These are phyloP conservation scores for Malus hybrid DNA, from an alignment of 331 rosid genomes.

Conservation along the genomic window DNA sequence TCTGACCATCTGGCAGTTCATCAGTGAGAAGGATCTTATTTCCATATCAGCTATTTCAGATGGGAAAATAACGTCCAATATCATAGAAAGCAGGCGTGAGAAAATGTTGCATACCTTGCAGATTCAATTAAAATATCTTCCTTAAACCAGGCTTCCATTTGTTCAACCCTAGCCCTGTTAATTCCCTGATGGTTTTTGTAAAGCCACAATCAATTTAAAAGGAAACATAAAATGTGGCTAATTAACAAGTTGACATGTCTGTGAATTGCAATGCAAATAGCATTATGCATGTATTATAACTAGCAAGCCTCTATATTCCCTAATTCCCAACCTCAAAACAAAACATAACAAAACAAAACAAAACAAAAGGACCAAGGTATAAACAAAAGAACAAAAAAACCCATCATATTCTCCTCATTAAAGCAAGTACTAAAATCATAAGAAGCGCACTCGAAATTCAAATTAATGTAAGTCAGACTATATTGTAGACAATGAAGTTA, in stretches of 20 bases:
- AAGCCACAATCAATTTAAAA: neutral
- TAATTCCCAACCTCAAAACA: neutral
- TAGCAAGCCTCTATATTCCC: neutral
- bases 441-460: neutral
- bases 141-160: slow-evolving; percentile 73
- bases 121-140: slow-evolving; percentile 70
- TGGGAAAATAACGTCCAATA: slow-evolving; percentile 16
- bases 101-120: slow-evolving; percentile 43
- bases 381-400: neutral
- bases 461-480: neutral
- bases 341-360: neutral
- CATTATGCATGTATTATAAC: neutral
- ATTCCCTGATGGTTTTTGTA: slow-evolving; percentile 46
- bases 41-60: slow-evolving; percentile 57
- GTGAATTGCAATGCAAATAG: neutral
- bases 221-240: neutral
- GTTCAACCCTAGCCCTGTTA: slow-evolving; percentile 67
- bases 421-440: neutral
- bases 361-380: neutral
- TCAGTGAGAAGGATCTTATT: slow-evolving; percentile 91
- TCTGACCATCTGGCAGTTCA: slow-evolving; percentile 95
- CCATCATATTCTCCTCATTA: neutral
- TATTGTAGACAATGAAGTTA: neutral
- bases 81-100: slow-evolving; percentile 13
- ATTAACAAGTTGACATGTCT: neutral